Conservation (phyloP, 768 basidiomycete species). For the Neoboletus magnificus region DNA sequence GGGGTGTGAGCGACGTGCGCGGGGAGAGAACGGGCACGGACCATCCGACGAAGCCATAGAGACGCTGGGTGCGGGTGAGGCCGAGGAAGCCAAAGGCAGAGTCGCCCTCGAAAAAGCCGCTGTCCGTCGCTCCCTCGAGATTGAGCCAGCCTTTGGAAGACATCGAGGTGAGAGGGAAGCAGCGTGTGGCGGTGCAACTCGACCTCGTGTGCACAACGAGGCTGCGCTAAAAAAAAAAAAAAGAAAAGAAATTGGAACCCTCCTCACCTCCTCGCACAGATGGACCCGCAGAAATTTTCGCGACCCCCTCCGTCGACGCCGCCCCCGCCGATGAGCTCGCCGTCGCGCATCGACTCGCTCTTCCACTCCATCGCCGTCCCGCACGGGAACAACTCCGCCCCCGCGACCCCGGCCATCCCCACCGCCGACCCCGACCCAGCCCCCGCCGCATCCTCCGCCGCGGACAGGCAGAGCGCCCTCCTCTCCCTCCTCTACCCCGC, state of each 20-base stretch:
- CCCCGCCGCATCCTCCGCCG: conserved; percentile 32
- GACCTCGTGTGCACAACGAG: conserved; percentile 31
- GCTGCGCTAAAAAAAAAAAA: conserved; percentile 4
- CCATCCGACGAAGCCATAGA: conserved; percentile 89
- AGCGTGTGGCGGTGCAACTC: conserved; percentile 8
- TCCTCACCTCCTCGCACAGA: background rate
- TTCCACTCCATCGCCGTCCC: background rate
- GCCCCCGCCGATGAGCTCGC: conserved; percentile 27
- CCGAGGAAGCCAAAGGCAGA: conserved; percentile 81
- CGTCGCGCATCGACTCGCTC: background rate
- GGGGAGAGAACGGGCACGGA: conserved; percentile 31
- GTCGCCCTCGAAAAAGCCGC: conserved; percentile 84
- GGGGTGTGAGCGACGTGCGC: background rate
- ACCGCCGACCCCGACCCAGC: conserved; percentile 34
- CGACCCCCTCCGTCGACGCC: background rate
- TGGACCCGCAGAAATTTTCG: background rate
- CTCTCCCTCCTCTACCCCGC: conserved; percentile 63
- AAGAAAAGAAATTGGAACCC: too few relatives aligned
- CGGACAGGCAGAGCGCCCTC: conserved; percentile 73
- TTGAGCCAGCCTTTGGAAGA: conserved; percentile 82
- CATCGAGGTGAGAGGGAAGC: background rate
- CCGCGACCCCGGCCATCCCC: conserved; percentile 42
- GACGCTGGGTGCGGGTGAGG: conserved; percentile 71
- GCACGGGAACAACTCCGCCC: conserved; percentile 40
- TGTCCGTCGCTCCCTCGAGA: conserved; percentile 75